These are phyloP conservation scores for Xylaria hypoxylon DNA, from an alignment of 2,329 filamentous ascomycete genomes.

Conservation along the genomic window DNA sequence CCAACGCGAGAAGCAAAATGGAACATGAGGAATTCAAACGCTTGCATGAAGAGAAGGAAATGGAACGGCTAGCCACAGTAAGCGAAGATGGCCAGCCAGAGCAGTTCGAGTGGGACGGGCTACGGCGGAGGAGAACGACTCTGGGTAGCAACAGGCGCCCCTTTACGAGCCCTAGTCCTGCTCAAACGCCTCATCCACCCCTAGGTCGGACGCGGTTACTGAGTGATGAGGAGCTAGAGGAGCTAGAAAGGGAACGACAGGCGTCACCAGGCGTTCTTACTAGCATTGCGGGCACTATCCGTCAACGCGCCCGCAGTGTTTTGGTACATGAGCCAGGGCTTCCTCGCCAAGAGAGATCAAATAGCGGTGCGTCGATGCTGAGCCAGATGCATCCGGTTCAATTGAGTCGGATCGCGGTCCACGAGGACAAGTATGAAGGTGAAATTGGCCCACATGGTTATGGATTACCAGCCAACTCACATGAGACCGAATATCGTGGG, in stretches of 20 bases:
- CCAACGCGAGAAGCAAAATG: slow-evolving; percentile 77
- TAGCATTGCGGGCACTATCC: slow-evolving; percentile 68
- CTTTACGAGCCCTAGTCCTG: slow-evolving; percentile 52
- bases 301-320: slow-evolving; percentile 58
- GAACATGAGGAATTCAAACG: slow-evolving; percentile 83
- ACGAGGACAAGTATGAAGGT: slow-evolving; percentile 58
- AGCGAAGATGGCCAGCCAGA: slow-evolving; percentile 75
- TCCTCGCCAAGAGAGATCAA: slow-evolving; percentile 52
- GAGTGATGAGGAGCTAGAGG: slow-evolving; percentile 70
- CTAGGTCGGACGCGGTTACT: slow-evolving; percentile 91
- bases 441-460: slow-evolving; percentile 62
- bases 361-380: slow-evolving; percentile 54
- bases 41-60: slow-evolving; percentile 80
- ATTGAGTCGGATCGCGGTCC: slow-evolving; percentile 69
- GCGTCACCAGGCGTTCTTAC: slow-evolving; percentile 62
- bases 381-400: slow-evolving; percentile 72
- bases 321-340: slow-evolving; percentile 55
- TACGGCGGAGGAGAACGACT: slow-evolving; percentile 77
- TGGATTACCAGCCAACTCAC: slow-evolving; percentile 58
- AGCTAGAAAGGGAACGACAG: slow-evolving; percentile 63
- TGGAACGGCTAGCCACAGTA: slow-evolving; percentile 78
- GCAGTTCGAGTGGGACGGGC: slow-evolving; percentile 87
- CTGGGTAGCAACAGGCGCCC: slow-evolving; percentile 55
- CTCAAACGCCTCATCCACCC: slow-evolving; percentile 71
- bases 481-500: slow-evolving; percentile 63